Conservation (phyloP, 2,329 filamentous ascomycete species). For the Sporothrix variecibatus region DNA sequence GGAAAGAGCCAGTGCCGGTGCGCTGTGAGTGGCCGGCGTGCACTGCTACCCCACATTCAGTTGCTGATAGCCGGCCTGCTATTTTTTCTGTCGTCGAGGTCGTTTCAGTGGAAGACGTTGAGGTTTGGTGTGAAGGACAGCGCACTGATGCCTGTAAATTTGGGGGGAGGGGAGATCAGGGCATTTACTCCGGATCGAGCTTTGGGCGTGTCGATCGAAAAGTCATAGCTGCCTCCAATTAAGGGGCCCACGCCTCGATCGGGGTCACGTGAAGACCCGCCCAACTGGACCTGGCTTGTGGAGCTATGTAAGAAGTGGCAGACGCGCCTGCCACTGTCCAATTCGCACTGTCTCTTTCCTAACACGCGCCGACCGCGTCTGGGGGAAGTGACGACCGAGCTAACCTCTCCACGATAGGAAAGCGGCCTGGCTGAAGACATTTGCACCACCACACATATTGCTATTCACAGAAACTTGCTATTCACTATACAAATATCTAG, state of each 20-base stretch:
- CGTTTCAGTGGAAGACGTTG: conserved; percentile 5
- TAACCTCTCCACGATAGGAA: conserved; percentile 14
- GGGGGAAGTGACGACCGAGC: conserved; percentile 2
- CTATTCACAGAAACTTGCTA: neutral
- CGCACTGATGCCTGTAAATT: neutral
- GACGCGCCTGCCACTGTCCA: conserved; percentile 10
- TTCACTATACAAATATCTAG: conserved; percentile 8
- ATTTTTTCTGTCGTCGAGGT: neutral
- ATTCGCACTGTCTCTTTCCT: conserved; percentile 19
- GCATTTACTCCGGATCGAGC: conserved; percentile 21
- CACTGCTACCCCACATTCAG: conserved; percentile 24
- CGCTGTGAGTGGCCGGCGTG: neutral
- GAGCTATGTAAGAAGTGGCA: neutral
- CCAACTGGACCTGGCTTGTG: neutral
- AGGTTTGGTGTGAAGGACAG: neutral
- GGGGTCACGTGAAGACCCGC: conserved; percentile 19
- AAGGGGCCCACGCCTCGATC: neutral
- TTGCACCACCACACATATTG: neutral
- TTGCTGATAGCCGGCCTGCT: neutral
- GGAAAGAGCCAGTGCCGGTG: neutral
- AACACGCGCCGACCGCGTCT: conserved; percentile 27
- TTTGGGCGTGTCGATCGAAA: conserved; percentile 21
- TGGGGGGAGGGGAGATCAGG: neutral
- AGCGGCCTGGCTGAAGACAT: conserved; percentile 3
- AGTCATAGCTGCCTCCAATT: neutral